Conservation (phyloP, 208 protist genomes). For the Eutreptiella sp. region DNA sequence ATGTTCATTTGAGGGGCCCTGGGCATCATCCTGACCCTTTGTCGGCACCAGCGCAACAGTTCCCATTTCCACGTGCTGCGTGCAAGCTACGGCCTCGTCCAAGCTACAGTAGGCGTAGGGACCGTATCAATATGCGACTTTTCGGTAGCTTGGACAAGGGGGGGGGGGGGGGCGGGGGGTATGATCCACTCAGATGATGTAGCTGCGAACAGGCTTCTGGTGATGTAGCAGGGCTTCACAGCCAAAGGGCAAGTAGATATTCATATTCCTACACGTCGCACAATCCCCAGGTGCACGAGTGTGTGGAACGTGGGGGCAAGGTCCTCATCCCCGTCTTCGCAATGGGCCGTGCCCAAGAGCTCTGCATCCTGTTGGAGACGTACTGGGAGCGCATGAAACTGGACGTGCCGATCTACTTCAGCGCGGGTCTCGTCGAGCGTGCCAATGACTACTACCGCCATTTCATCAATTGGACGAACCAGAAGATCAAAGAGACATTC, state of each 20-base stretch:
- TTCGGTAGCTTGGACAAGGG: too few relatives aligned
- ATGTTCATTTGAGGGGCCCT: too few relatives aligned
- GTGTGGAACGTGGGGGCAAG: slow-evolving; percentile 54
- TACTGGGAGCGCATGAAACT: slow-evolving; percentile 79
- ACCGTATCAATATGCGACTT: too few relatives aligned
- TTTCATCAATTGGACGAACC: slow-evolving; percentile 82
- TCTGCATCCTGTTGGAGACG: slow-evolving; percentile 76
- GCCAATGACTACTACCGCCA: slow-evolving; percentile 80
- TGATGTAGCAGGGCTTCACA: too few relatives aligned
- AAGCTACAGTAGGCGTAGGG: too few relatives aligned
- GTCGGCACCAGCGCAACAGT: too few relatives aligned
- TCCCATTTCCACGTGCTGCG: too few relatives aligned
- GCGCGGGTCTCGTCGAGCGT: slow-evolving; percentile 57
- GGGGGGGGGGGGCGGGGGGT: not conserved
- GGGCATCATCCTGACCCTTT: too few relatives aligned
- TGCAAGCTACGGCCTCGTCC: too few relatives aligned
- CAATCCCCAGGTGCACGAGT: slow-evolving; percentile 55
- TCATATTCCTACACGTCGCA: too few relatives aligned
- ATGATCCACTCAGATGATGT: not conserved
- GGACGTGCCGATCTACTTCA: slow-evolving; percentile 78
- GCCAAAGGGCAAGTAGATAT: too few relatives aligned
- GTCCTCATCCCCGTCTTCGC: slow-evolving; percentile 83
- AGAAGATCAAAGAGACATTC: slow-evolving; percentile 72
- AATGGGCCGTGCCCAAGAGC: slow-evolving; percentile 73
- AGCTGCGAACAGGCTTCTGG: too few relatives aligned